Evolutionary conservation across 257 asterid species (phyloP), one percentile per base, ranked within the genome.

Genomic region (Schizonepeta tenuifolia): DNA sequence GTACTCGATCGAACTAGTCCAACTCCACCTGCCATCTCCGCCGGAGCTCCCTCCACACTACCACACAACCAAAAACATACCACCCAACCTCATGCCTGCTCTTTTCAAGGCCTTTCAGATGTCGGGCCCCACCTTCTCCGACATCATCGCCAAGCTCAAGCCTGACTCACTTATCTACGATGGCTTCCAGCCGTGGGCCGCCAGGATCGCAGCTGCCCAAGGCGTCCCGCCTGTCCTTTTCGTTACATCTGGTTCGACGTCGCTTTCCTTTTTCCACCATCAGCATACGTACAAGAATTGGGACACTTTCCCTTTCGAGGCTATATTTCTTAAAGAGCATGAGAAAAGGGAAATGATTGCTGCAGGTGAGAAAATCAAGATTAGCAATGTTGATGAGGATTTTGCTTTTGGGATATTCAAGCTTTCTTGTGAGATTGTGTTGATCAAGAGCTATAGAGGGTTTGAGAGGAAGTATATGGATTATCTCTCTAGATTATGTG

Each of bases 21-120:
- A 83, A 5, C 83, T 83, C 43, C 73, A 59, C 1, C 60, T 80
- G 2, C 87, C 85, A 15, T 28, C 81, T 0, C 44, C 21, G n/a
- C 75, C 70, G 0, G 60, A 77, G 1, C 81, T 83, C 17, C 87
- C 85, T 2, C 82, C 82, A 4, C 63, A 69, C 31, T 82, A 68
- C 80, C 84, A 82, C 68, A 76, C 86, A 9, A 82, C 82, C 46
- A 83, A 79, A 11, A 77, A 77, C 79, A 40, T 77, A 1, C 87
- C 87, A 7, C 79, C 81, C 60, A 69, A 57, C 20, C 84, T 83
- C 54, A 59, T 80, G 77, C 72, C 65, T 2, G 47, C 54, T 11
- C 83, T 83, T 1, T 49, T 76, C 61, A 24, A 61, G 3, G 80
- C 84, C 70, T 83, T 83, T 36, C 79, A 83, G 8, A 50, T 7